These are phyloP conservation scores for Auriscalpium orientale DNA, from an alignment of 768 basidiomycete genomes.

Conservation along the genomic window DNA sequence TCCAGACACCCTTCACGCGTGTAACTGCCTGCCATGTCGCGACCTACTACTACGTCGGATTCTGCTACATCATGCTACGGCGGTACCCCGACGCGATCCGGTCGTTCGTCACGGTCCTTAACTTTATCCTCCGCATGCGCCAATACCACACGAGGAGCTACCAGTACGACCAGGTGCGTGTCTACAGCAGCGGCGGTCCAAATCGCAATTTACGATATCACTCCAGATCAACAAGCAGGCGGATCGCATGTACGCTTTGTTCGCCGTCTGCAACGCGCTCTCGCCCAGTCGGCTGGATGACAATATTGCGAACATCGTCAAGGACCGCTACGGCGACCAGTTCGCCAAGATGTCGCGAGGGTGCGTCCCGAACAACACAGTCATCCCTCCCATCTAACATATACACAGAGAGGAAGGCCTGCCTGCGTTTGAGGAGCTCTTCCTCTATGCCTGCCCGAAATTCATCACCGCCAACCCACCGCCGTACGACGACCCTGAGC, in stretches of 20 bases:
- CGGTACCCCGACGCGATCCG: slow-evolving; percentile 95
- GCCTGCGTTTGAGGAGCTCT: slow-evolving; percentile 85
- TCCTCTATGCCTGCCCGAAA: slow-evolving; percentile 90
- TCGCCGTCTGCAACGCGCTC: slow-evolving; percentile 88
- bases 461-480: slow-evolving; percentile 94
- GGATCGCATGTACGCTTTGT: slow-evolving; percentile 95
- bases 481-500: slow-evolving; percentile 75
- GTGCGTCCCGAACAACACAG: slow-evolving; percentile 35
- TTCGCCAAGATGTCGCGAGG: slow-evolving; percentile 78
- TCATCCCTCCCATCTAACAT: background rate
- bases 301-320: slow-evolving; percentile 87
- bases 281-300: slow-evolving; percentile 92
- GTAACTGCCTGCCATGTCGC: slow-evolving; percentile 97
- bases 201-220: background rate
- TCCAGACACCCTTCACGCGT: slow-evolving; percentile 79
- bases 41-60: slow-evolving; percentile 92
- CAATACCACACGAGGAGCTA: slow-evolving; percentile 96
- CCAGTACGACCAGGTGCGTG: slow-evolving; percentile 84
- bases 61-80: slow-evolving; percentile 93
- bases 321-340: slow-evolving; percentile 92
- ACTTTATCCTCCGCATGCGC: slow-evolving; percentile 93
- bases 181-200: background rate
- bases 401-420: slow-evolving; percentile 56
- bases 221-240: slow-evolving; percentile 90
- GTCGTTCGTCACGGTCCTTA: slow-evolving; percentile 84